These are phyloP conservation scores for Chalciporus sphaerocephalus DNA, from an alignment of 768 basidiomycete genomes.

Conservation along the genomic window DNA sequence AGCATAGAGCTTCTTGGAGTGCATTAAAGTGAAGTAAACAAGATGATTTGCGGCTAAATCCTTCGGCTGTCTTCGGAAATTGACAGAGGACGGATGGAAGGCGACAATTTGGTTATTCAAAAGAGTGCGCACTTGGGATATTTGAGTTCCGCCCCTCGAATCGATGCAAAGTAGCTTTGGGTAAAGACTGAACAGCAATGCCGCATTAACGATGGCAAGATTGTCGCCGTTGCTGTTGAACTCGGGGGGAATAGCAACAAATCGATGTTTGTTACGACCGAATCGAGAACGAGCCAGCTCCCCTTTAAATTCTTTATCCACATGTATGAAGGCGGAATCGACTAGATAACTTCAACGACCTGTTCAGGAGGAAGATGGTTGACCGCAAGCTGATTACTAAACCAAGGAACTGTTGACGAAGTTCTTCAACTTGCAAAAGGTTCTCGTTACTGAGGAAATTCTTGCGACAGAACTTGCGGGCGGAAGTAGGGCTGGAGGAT, in stretches of 20 bases:
- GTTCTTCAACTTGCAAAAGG: slow-evolving; percentile 92
- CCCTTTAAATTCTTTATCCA: slow-evolving; percentile 57
- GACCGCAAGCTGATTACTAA: slow-evolving; percentile 27
- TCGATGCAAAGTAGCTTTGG: slow-evolving; percentile 86
- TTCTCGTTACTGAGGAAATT: slow-evolving; percentile 90
- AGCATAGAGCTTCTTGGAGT: slow-evolving; percentile 86
- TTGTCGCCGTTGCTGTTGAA: slow-evolving; percentile 69
- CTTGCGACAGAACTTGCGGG: slow-evolving; percentile 71
- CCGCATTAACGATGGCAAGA: slow-evolving; percentile 66
- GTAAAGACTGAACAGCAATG: slow-evolving; percentile 81
- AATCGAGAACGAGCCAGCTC: slow-evolving; percentile 75
- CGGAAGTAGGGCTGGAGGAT: slow-evolving; percentile 55
- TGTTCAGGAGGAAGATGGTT: slow-evolving; percentile 1
- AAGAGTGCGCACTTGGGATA: slow-evolving; percentile 70
- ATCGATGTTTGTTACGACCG: slow-evolving; percentile 68
- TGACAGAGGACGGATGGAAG: slow-evolving; percentile 91
- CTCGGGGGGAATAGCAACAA: slow-evolving; percentile 68
- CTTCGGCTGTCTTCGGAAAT: slow-evolving; percentile 62
- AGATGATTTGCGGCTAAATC: slow-evolving; percentile 77
- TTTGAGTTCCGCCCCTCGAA: slow-evolving; percentile 43
- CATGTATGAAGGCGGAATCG: slow-evolving; percentile 80
- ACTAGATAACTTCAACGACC: slow-evolving; percentile 62
- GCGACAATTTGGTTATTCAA: slow-evolving; percentile 72
- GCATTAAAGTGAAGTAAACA: slow-evolving; percentile 89
- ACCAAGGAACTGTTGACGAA: slow-evolving; percentile 86